Evolutionary conservation across 2,329 filamentous ascomycete species (phyloP).

Genomic region (Aspergillus neoniger): DNA sequence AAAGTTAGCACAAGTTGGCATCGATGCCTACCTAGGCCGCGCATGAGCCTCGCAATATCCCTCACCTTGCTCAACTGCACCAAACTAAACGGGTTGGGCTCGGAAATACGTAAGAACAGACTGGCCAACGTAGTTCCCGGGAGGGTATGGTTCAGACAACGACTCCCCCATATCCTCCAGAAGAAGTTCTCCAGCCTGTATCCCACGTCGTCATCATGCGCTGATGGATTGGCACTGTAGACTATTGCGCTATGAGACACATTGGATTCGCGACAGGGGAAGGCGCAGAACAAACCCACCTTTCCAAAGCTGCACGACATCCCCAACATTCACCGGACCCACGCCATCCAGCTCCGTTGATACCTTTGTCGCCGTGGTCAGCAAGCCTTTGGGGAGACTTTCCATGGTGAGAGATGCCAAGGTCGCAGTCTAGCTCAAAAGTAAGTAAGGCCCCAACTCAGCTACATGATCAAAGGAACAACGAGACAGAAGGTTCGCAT

Average conservation of each 20-base stretch:
- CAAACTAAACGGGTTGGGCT: conserved; percentile 29
- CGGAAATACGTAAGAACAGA: conserved; percentile 49
- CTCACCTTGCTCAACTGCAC: conserved; percentile 21
- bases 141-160: conserved; percentile 39
- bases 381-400: conserved; percentile 44
- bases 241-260: conserved; percentile 34
- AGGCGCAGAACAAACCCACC: conserved; percentile 37
- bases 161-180: conserved; percentile 54
- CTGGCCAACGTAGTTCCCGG: conserved; percentile 43
- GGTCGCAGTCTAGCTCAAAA: background rate
- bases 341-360: conserved; percentile 42
- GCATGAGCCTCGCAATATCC: background rate
- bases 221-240: conserved; percentile 49
- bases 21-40: background rate
- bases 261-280: conserved; percentile 3
- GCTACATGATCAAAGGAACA: conserved; percentile 17
- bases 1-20: background rate
- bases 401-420: conserved; percentile 33
- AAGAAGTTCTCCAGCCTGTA: conserved; percentile 55
- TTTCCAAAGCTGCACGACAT: conserved; percentile 52
- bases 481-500: background rate
- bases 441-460: conserved; percentile 1
- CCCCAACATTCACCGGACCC: conserved; percentile 43
- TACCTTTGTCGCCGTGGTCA: conserved; percentile 42
- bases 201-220: conserved; percentile 44